Conservation (phyloP, 352 stramenopile species). For the Globisporangium okanoganense region DNA sequence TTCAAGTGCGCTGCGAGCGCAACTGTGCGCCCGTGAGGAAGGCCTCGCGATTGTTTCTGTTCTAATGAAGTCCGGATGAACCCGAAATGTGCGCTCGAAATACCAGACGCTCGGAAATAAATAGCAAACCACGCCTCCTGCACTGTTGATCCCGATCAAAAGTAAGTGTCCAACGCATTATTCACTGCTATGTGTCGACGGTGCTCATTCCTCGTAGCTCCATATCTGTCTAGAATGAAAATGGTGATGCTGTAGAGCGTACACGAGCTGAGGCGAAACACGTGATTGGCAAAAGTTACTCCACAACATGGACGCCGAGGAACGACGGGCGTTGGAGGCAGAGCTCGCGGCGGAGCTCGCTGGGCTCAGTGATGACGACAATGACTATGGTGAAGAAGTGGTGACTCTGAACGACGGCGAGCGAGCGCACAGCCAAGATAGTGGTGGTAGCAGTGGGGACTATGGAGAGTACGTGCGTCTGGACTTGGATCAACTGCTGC, state of each 20-base stretch:
- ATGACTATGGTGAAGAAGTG: neutral
- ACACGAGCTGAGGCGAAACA: too few species aligned
- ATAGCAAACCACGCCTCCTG: neutral
- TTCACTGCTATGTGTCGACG: neutral
- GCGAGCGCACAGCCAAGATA: neutral
- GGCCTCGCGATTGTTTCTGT: conserved; percentile 8
- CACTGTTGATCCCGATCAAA: neutral
- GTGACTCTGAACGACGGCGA: neutral
- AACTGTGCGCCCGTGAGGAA: conserved; percentile 9
- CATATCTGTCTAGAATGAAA: too few species aligned
- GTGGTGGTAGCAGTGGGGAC: neutral
- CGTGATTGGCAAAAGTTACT: too few species aligned
- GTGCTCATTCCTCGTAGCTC: neutral
- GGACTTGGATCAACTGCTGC: conserved; percentile 29
- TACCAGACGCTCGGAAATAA: conserved; percentile 7
- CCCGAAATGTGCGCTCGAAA: neutral
- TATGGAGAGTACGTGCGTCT: conserved; percentile 24
- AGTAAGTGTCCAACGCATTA: neutral
- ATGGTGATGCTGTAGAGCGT: too few species aligned
- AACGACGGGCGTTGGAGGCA: conserved; percentile 39
- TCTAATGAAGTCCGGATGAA: neutral
- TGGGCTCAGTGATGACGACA: conserved; percentile 8
- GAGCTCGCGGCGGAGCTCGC: conserved; percentile 40
- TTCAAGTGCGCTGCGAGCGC: conserved; percentile 6
- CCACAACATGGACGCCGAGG: conserved; percentile 35